Evolutionary conservation across 2,329 filamentous ascomycete species (phyloP).

Genomic region (Aspergillus thermomutatus): DNA sequence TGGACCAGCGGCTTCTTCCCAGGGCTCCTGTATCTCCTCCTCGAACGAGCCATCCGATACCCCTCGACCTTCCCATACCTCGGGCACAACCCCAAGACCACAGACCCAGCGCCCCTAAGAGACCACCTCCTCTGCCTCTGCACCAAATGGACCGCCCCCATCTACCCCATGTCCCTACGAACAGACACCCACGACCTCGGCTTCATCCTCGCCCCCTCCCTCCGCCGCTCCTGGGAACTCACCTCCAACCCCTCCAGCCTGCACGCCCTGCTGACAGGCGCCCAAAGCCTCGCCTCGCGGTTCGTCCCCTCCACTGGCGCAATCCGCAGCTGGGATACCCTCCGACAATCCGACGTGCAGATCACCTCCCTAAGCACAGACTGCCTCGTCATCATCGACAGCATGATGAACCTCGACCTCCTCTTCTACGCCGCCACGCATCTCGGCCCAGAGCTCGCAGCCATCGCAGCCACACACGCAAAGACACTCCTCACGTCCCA

Average conservation of each 20-base stretch:
- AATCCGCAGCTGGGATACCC: constrained; percentile 33
- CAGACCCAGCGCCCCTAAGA: not conserved
- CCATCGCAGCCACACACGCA: constrained; percentile 40
- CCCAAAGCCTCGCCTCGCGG: constrained; percentile 31
- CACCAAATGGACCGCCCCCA: constrained; percentile 12
- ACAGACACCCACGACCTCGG: constrained; percentile 55
- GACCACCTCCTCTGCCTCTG: constrained; percentile 9
- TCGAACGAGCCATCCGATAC: constrained; percentile 14
- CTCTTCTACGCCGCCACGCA: constrained; percentile 36
- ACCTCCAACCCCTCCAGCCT: constrained; percentile 21
- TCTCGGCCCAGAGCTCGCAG: constrained; percentile 23
- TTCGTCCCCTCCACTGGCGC: constrained; percentile 35
- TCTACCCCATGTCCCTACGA: constrained; percentile 24
- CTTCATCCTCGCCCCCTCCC: constrained; percentile 50
- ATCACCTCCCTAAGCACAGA: constrained; percentile 35
- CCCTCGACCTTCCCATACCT: not conserved
- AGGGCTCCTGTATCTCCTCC: constrained; percentile 11
- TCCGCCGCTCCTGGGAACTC: constrained; percentile 49
- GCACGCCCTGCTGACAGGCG: constrained; percentile 10
- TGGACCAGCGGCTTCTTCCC: constrained; percentile 27
- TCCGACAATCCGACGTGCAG: constrained; percentile 11
- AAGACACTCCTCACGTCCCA: constrained; percentile 34
- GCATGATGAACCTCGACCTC: constrained; percentile 41
- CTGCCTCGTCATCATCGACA: constrained; percentile 44
- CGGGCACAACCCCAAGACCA: not conserved